Percentiles rank a stretch among this genome's conserved stretches.
These are phyloP conservation scores for Aspergillus heteromorphus DNA, from an alignment of 495 filamentous ascomycete species.

Conservation along the genomic window DNA sequence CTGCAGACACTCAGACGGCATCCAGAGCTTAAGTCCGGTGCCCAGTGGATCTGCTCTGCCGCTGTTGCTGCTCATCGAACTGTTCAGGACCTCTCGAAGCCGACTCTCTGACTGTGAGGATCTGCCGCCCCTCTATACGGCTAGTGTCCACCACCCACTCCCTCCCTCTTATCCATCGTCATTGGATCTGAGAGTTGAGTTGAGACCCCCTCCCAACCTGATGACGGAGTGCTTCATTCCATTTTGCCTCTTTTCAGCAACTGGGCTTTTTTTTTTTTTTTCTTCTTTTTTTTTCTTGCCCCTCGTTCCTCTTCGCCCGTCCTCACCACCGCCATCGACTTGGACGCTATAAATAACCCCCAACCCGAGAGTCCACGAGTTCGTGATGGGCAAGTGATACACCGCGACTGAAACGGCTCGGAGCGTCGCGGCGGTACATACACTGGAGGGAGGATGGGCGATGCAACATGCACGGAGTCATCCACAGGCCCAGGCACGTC, in stretches of 20 bases:
- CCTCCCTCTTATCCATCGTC: neutral
- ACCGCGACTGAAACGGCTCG: neutral
- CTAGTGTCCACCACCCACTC: neutral
- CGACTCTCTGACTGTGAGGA: too few species aligned
- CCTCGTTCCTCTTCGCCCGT: neutral
- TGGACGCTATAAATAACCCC: neutral
- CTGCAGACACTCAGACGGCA: neutral
- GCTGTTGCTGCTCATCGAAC: neutral
- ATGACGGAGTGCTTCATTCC: neutral
- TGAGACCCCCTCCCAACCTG: too few species aligned
- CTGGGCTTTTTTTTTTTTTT: neutral
- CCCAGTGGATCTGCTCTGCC: neutral
- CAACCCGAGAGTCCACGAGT: neutral
- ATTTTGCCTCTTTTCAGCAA: neutral
- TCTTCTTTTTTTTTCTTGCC: neutral
- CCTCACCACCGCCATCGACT: neutral
- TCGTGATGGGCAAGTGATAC: neutral
- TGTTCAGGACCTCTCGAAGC: too few species aligned
- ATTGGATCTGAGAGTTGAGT: too few species aligned
- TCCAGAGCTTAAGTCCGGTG: neutral
- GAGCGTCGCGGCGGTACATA: neutral
- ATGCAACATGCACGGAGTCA: neutral
- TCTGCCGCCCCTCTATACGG: neutral
- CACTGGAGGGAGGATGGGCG: neutral
- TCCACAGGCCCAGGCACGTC: too few species aligned